These are phyloP conservation scores for Heterobasidion irregulare DNA, from an alignment of 1,284 basidiomycete species.

Conservation along the genomic window DNA sequence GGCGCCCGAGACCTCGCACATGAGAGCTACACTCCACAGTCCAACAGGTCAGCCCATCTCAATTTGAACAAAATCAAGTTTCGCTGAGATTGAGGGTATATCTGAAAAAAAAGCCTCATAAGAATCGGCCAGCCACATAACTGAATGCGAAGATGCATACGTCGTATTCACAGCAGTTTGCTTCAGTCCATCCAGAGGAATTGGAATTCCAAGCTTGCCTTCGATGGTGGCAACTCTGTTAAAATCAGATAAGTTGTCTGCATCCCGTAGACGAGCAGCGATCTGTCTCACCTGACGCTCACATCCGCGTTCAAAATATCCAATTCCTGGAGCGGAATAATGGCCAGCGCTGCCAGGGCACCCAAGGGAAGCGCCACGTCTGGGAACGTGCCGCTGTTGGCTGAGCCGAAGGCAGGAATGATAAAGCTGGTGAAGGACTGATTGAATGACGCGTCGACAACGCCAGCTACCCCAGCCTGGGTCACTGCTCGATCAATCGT, in stretches of 20 bases:
- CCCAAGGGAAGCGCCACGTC: conserved; percentile 54
- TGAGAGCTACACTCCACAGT: no score
- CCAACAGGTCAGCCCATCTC: no score
- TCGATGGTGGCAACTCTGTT: conserved; percentile 21
- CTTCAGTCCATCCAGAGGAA: conserved; percentile 23
- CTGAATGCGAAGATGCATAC: conserved; percentile 9
- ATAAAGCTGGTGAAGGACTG: conserved; percentile 45
- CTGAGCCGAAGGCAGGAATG: conserved; percentile 48
- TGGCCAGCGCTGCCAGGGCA: conserved; percentile 40
- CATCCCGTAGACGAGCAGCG: neutral
- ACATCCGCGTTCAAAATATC: conserved; percentile 38
- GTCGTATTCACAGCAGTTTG: conserved; percentile 24
- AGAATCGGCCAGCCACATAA: neutral
- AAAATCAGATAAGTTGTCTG: neutral
- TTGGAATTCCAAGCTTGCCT: conserved; percentile 22
- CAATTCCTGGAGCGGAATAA: conserved; percentile 43
- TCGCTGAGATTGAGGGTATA: neutral
- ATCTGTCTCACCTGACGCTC: conserved; percentile 23
- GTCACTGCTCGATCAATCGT: conserved; percentile 30
- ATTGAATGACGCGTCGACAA: conserved; percentile 47
- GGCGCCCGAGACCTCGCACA: no score
- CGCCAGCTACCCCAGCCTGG: conserved; percentile 31
- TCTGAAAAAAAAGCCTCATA: neutral
- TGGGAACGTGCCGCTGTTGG: conserved; percentile 44
- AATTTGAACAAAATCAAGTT: neutral